Evolutionary conservation across 495 filamentous ascomycete species (phyloP), one percentile per base, ranked within the genome.

Genomic region (Xanthoparmelia taractica): DNA sequence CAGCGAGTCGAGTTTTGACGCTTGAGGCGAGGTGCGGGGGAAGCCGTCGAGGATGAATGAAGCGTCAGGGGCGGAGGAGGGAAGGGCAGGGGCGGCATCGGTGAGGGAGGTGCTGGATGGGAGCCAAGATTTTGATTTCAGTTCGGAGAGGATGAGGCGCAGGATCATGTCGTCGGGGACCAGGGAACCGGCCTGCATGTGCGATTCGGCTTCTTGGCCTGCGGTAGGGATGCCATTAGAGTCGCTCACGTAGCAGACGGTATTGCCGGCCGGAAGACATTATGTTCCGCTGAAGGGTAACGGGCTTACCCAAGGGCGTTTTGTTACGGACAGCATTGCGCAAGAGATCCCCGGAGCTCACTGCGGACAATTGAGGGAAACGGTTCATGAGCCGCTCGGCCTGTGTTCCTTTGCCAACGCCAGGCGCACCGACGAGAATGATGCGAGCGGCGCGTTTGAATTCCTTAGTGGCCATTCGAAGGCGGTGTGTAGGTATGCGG

Each of bases 1-100:
- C 17, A 96, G 78, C 11, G 76, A 75, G 70, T 94, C 92, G 31
- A 98, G 76, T 47, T 84, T 85, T 52, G 76, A 67, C 17, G 94
- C 94, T 75, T 98, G 94, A 2, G 77, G 63, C 3, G 87, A 85
- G 23, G 91, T 98, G 64, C 94, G 88, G 7, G 94, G 94, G 75
- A 97, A 98, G 27, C 94, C 94, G 72, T 98, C 94, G 56, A 98
- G 87, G 65, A 98, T 85, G 73, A 97, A 98, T 20, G 90, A 96
- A 27, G 92, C 89, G 17, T 83, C 76, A 0, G 94, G 85, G 63
- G 85, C 82, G 54, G 94, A 81, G 54, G 85, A 85, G 56, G 83
- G 71, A 38, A 73, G 76, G 20, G 76, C 63, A 25, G 72, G 74
- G 20, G 60, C 59, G 62, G 65, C 59, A 71, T 68, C 55, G 36